Base-by-base conservation (phyloP, 805 yeast genomes). In the Isabelozyma gotoi region DNA sequence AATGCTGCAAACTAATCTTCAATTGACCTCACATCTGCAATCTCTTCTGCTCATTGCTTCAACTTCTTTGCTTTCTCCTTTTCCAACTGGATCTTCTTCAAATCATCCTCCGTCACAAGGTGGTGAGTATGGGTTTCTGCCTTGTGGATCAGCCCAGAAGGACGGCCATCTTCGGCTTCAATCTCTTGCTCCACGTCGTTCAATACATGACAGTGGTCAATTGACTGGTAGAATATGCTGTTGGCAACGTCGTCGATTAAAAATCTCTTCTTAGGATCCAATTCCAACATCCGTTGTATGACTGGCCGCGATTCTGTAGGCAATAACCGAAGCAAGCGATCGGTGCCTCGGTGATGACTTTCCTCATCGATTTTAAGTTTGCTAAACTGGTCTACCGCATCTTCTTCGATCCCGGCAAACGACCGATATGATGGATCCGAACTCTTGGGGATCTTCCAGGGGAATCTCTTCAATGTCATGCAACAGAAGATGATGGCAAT, bases 401-500 rank as follows among this genome's bases (percentile, higher is more conserved):
- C 41, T 20, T 43, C 42, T 18, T 35, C 51, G 57, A 57, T 36
- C 39, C 61, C 53, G 19, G 76, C 66, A 58, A 85, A 92, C 47
- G 88, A 74, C 44, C 81, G 76, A 69, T 77, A 92, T 4, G 94
- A 82, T 42, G 81, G 81, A 61, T 91, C 97, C 5, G 80, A 69
- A 19, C 70, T 65, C 51, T 84, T 82, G n/a, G 97, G 97, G 2
- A 91, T 78, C 61, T 89, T 89, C 99, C 99, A 92, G 1, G 99
- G 98, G 66, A 92, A 92, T 47, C 96, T 68, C 52, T 85, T 80
- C 51, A 91, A 68, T 2, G 85, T 74, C 91, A 90, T 87, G 67
- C 98, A 91, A 62, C 96, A 89, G 60, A 78, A 92, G 41, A 94
- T 88, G 20, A 92, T 88, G 0, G 96, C 98, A 41, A 88, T 71